A percentile compares a stretch with the other conserved stretches of the same genome.
phyloP scores from a whole-genome alignment of 2,329 filamentous ascomycete species.

The Verticillium longisporum region DNA sequence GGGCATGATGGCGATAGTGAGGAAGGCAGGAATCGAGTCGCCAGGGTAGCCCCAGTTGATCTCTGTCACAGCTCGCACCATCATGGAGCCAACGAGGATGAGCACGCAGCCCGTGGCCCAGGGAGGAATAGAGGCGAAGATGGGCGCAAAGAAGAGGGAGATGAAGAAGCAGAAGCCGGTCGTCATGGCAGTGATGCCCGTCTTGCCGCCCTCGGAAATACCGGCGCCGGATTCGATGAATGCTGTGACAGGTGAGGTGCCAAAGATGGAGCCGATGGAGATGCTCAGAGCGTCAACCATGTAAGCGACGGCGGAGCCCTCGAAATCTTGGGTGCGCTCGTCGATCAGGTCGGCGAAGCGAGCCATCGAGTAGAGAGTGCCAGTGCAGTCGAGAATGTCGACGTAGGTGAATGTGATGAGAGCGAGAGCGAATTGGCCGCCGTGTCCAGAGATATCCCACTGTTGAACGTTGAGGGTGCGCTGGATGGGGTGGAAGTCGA shows the following conservation, averaged over 20 bases:
- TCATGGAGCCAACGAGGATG: slow-evolving; percentile 81
- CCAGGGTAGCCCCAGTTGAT: slow-evolving; percentile 88
- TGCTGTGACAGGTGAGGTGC: slow-evolving; percentile 74
- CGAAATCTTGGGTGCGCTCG: slow-evolving; percentile 77
- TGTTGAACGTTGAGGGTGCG: slow-evolving; percentile 64
- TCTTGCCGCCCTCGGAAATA: slow-evolving; percentile 81
- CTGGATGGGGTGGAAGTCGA: slow-evolving; percentile 73
- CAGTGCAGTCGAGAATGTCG: slow-evolving; percentile 81
- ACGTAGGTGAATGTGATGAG: slow-evolving; percentile 88
- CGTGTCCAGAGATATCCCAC: slow-evolving; percentile 63
- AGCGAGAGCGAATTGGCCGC: slow-evolving; percentile 72
- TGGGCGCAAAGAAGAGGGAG: slow-evolving; percentile 81
- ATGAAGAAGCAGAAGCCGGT: slow-evolving; percentile 82
- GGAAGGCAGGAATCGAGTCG: slow-evolving; percentile 76
- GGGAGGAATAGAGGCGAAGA: slow-evolving; percentile 81
- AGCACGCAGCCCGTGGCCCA: slow-evolving; percentile 90
- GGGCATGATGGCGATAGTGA: slow-evolving; percentile 80
- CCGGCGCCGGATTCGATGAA: slow-evolving; percentile 88
- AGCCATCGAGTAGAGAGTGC: slow-evolving; percentile 85
- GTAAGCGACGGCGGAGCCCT: slow-evolving; percentile 77
- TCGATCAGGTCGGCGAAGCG: slow-evolving; percentile 76
- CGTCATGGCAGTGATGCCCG: slow-evolving; percentile 73
- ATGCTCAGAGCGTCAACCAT: slow-evolving; percentile 74
- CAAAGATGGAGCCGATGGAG: slow-evolving; percentile 72
- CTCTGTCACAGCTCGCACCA: slow-evolving; percentile 69